Evolutionary conservation across 768 basidiomycete genomes (phyloP).

Genomic region (Guyanaporus albipodus): DNA sequence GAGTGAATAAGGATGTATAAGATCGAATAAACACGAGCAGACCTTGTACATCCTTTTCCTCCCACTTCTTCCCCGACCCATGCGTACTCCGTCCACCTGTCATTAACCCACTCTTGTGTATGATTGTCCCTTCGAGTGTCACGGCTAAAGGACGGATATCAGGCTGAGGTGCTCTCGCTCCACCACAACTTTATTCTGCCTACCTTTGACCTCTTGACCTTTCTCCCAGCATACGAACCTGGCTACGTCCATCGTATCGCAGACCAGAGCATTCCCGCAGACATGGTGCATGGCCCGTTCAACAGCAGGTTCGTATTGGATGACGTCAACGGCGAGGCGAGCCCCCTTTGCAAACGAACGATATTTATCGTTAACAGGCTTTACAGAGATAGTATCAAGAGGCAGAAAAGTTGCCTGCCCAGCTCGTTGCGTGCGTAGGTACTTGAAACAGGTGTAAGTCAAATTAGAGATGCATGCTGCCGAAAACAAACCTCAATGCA

Average conservation of each 20-base stretch:
- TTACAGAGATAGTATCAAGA: slow-evolving; percentile 94
- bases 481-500: slow-evolving; percentile 77
- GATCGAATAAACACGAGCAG: slow-evolving; percentile 8
- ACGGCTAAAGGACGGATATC: slow-evolving; percentile 56
- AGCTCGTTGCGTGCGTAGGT: slow-evolving; percentile 90
- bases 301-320: slow-evolving; percentile 76
- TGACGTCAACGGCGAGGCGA: slow-evolving; percentile 80
- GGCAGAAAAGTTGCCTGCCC: slow-evolving; percentile 98
- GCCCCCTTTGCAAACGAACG: slow-evolving; percentile 88
- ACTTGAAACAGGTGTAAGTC: slow-evolving; percentile 42
- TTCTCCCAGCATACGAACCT: slow-evolving; percentile 89
- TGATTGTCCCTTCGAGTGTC: slow-evolving; percentile 93
- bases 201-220: slow-evolving; percentile 95
- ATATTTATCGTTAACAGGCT: slow-evolving; percentile 91
- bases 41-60: slow-evolving; percentile 93
- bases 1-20: slow-evolving; percentile 22
- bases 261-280: slow-evolving; percentile 92
- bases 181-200: slow-evolving; percentile 44
- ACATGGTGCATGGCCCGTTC: slow-evolving; percentile 96
- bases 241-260: slow-evolving; percentile 94
- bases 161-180: not conserved
- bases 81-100: slow-evolving; percentile 89
- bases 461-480: not conserved
- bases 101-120: slow-evolving; percentile 96
- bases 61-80: slow-evolving; percentile 81